Base-by-base conservation (phyloP, 176 grass and related monocot species). In the Neostapfia colusana region DNA sequence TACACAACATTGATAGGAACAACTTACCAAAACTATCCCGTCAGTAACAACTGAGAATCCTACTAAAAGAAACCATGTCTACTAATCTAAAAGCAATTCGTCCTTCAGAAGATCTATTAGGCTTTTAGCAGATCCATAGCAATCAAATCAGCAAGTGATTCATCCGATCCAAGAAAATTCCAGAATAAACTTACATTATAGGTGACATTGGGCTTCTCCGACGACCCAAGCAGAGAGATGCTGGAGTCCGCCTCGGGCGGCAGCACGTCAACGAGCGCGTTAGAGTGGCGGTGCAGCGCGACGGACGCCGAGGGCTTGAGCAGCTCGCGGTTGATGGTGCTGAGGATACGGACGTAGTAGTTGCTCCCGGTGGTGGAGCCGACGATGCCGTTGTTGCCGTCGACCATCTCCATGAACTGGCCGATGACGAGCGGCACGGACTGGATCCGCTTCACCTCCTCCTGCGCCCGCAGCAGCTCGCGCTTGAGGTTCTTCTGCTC, bases 381-480 rank as follows among this genome's bases (percentile, higher is more conserved):
- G 0, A 97, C 93, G 73, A 97, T 91, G 36, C 93, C 93, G 61
- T 93, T 86, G 75, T 87, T 85, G 54, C 81, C 84, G 82, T 93
- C 90, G 61, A 97, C 90, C 93, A 97, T 93, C 86, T 93, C 93
- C 88, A 93, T 81, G 83, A 97, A 97, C 93, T 97, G 93, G 61
- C 93, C 93, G 58, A 97, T 89, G 62, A 89, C 90, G 51, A 97
- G 90, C 6, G 93, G 90, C 27, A 87, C 86, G 2, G 93, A 90
- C 70, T 89, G 86, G 81, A 89, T 87, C 74, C 90, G 79, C 70
- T 87, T 93, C 25, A 97, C 93, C 83, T 97, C 93, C 88, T 87
- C 90, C 83, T 89, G 84, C 6, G 86, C 93, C 15, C 88, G 90
- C 51, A 93, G 81, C 31, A 23, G n/a, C 53, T 95, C 86, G 25